phyloP scores from a whole-genome alignment of 2,329 filamentous ascomycete genomes.

The Lithohypha guttulata region DNA sequence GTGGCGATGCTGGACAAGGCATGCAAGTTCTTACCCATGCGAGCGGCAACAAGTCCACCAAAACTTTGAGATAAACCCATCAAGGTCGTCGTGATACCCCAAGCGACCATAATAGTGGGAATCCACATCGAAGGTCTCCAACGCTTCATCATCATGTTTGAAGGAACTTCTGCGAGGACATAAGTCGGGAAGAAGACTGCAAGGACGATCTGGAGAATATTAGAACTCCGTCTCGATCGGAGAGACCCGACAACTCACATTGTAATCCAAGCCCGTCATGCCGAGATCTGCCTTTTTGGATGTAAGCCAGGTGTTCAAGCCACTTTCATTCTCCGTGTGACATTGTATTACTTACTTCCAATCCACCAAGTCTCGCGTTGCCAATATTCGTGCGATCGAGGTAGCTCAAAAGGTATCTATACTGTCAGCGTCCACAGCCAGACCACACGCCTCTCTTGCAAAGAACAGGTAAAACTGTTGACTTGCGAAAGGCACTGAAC shows the following conservation, averaged over 20 bases:
- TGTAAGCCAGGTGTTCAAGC: no score
- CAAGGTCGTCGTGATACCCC: slow-evolving; percentile 41
- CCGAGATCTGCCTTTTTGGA: slow-evolving; percentile 28
- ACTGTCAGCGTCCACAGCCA: no score
- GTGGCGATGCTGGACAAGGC: no score
- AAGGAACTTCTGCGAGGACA: slow-evolving; percentile 27
- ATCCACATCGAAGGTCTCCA: slow-evolving; percentile 15
- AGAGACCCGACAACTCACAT: no score
- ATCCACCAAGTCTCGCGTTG: slow-evolving; percentile 31
- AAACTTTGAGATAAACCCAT: slow-evolving; percentile 36
- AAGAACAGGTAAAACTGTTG: no score
- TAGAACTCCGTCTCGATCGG: no score
- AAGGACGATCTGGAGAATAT: slow-evolving; percentile 12
- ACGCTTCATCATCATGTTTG: slow-evolving; percentile 25
- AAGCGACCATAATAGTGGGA: slow-evolving; percentile 24
- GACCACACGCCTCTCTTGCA: no score
- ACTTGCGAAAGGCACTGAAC: no score
- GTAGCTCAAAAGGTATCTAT: slow-evolving; percentile 37
- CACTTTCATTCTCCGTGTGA: no score
- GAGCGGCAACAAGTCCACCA: slow-evolving; percentile 13
- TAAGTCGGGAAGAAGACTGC: slow-evolving; percentile 19
- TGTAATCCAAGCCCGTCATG: slow-evolving; percentile 25
- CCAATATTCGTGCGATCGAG: slow-evolving; percentile 36
- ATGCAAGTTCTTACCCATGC: no score
- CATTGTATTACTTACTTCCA: no score